Evolutionary conservation across 1,139 yeast genomes (phyloP), one percentile per base, ranked within the genome.

Genomic region (Komagataea norvegica): DNA sequence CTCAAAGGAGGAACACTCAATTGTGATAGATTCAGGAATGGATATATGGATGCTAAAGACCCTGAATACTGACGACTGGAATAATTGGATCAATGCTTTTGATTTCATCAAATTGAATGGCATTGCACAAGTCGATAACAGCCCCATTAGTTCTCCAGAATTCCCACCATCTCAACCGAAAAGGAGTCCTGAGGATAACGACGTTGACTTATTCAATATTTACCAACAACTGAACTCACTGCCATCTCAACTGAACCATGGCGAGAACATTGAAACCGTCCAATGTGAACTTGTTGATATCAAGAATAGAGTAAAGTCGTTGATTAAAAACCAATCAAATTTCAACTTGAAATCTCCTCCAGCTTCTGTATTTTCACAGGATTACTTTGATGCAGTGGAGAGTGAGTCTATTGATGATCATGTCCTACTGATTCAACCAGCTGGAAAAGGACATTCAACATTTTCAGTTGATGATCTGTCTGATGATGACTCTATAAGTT

Each of bases 1-100:
- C 2, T 80, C 82, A 51, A 70, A 77, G 22, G 73, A 74, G 38
- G 74, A 76, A 20, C 65, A 77, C 36, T 84, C 84, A 51, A 78
- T 91, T 34, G 80, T 83, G 37, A 73, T 91, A 46, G 97, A 91
- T 59, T 87, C 96, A 0, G 98, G 98, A 3, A 81, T 91, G 79
- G 98, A 91, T 57, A 79, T 86, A 13, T 91, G 98, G 98, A 79
- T 77, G 34, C 67, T 91, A 46, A 84, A 83, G 51, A 86, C 96
- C 0, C 63, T 72, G 31, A 77, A 72, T 40, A 61, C 61, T 13
- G 67, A 69, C 5, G 91, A 85, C 48, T 91, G 88, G 69, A 72
- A 75, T 31, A 70, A 77, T 8, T 91, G 98, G 98, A 76, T 84
- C 8, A 72, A 77, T 34, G 95, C 95, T 0, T 72, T 88, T 47